Percentiles rank a stretch among this genome's conserved stretches.
Conservation (phyloP, 208 protist species). For the Wallacemonas sp. region DNA sequence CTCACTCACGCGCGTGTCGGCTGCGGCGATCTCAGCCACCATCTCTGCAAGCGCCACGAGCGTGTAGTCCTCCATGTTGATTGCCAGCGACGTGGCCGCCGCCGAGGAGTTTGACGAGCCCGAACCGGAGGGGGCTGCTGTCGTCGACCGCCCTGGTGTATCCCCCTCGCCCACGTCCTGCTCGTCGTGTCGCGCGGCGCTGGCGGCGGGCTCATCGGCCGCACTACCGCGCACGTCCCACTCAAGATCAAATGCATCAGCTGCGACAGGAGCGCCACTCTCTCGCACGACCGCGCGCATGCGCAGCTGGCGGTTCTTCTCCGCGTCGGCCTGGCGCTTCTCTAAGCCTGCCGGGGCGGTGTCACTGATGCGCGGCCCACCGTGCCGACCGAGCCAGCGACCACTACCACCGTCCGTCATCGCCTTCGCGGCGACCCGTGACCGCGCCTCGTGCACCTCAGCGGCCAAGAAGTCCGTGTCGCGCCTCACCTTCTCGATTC, state of each 20-base stretch:
- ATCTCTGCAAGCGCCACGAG: constrained; percentile 80
- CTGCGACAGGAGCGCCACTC: neutral
- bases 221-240: neutral
- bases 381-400: neutral
- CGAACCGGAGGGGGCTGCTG: too few relatives aligned
- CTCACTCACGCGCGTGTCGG: constrained; percentile 39
- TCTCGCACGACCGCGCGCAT: neutral
- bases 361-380: neutral
- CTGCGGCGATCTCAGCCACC: constrained; percentile 66
- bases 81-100: constrained; percentile 24
- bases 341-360: neutral
- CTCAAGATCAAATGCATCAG: neutral
- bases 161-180: neutral
- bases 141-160: too few relatives aligned
- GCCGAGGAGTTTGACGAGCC: neutral
- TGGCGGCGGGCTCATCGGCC: neutral
- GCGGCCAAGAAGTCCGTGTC: constrained; percentile 12
- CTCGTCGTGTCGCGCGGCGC: neutral
- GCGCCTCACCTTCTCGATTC: constrained; percentile 8
- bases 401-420: neutral
- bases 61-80: constrained; percentile 76
- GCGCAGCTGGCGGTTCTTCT: neutral
- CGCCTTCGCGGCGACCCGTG: neutral
- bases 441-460: constrained; percentile 4
- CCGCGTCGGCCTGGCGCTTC: neutral